These are phyloP conservation scores for Paramecium caudatum DNA, from an alignment of 73 alveolate species.

Conservation along the genomic window DNA sequence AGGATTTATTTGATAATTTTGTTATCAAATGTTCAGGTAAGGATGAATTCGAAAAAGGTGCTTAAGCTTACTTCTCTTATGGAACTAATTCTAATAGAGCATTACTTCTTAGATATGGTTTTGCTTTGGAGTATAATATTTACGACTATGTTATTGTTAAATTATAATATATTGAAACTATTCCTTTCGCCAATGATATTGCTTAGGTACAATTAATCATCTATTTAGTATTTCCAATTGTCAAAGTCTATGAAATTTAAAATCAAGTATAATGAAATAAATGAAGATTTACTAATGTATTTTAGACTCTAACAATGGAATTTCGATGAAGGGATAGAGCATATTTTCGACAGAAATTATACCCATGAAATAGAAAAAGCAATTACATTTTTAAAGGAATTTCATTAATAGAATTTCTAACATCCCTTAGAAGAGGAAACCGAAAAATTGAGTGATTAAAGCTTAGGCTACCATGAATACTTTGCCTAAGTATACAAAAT, in stretches of 20 bases:
- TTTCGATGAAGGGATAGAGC: slow-evolving; percentile 11
- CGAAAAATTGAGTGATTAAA: background rate
- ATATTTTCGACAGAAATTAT: background rate
- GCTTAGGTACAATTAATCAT: background rate
- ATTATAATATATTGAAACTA: background rate
- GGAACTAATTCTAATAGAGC: slow-evolving; percentile 63
- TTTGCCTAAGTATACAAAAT: slow-evolving; percentile 24
- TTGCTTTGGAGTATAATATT: slow-evolving; percentile 67
- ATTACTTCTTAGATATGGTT: slow-evolving; percentile 61
- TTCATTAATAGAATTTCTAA: background rate
- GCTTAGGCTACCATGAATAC: slow-evolving; percentile 45
- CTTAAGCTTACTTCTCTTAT: slow-evolving; percentile 73
- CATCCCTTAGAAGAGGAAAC: background rate
- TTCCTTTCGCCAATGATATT: slow-evolving; percentile 50
- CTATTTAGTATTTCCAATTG: slow-evolving; percentile 23
- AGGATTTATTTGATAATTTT: slow-evolving; percentile 70
- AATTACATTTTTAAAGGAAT: background rate
- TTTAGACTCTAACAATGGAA: slow-evolving; percentile 4
- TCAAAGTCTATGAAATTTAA: slow-evolving; percentile 25
- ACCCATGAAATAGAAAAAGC: background rate
- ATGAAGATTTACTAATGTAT: slow-evolving; percentile 27
- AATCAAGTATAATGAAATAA: background rate
- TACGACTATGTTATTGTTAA: slow-evolving; percentile 66
- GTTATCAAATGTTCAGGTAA: slow-evolving; percentile 44
- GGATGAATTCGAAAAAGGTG: slow-evolving; percentile 71